phyloP scores from a whole-genome alignment of 2,329 filamentous ascomycete genomes.

The Diaporthe citrichinensis region DNA sequence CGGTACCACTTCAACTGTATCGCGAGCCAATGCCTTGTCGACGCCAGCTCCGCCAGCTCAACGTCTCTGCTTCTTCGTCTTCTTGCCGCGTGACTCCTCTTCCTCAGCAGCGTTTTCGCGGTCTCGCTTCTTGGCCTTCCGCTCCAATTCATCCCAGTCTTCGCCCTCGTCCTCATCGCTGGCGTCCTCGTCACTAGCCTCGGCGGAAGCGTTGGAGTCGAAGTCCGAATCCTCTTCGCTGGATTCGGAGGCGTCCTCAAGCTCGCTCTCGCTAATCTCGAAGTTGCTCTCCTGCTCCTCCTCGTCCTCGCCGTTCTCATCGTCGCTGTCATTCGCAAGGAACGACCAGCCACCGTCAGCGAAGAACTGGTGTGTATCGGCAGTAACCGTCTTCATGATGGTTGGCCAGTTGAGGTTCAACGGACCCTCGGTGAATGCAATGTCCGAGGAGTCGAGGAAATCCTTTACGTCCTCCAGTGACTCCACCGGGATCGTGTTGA shows the following conservation, averaged over 20 bases:
- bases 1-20: not conserved
- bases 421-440: constrained; percentile 93
- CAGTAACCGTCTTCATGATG: constrained; percentile 99
- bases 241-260: constrained; percentile 84
- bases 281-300: constrained; percentile 94
- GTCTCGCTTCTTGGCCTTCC: constrained; percentile 90
- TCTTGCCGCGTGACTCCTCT: constrained; percentile 81
- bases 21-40: not conserved
- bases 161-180: constrained; percentile 85
- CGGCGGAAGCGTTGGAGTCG: constrained; percentile 87
- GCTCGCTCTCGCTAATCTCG: constrained; percentile 88
- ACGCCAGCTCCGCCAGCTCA: not conserved
- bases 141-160: constrained; percentile 95
- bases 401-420: constrained; percentile 99
- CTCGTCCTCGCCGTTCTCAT: constrained; percentile 81
- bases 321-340: constrained; percentile 88
- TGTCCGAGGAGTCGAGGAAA: constrained; percentile 96
- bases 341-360: constrained; percentile 96
- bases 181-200: constrained; percentile 84
- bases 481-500: constrained; percentile 98
- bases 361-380: constrained; percentile 96
- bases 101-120: constrained; percentile 78
- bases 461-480: constrained; percentile 96
- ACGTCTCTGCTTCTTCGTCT: constrained; percentile 66
- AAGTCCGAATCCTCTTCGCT: constrained; percentile 92